Conservation (phyloP, 192 early-diverging fungal species). For the Backusella liffmaniae region DNA sequence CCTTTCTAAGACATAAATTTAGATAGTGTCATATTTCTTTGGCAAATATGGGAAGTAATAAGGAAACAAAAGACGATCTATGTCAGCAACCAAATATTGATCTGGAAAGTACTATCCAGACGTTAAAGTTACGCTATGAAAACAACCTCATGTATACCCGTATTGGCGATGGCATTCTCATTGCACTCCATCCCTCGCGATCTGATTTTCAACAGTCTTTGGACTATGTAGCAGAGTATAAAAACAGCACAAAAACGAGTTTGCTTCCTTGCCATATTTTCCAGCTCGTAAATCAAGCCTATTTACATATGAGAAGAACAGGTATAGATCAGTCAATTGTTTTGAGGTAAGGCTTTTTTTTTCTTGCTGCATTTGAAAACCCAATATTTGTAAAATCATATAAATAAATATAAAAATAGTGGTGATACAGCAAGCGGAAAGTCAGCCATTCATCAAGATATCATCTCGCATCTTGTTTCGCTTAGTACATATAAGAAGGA, state of each 20-base stretch:
- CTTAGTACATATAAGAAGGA: constrained; percentile 73
- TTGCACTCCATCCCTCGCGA: background rate
- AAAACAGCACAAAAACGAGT: constrained; percentile 47
- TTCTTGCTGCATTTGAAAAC: constrained; percentile 7
- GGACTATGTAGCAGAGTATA: constrained; percentile 67
- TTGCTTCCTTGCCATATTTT: constrained; percentile 69
- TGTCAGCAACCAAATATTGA: background rate
- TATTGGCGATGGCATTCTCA: constrained; percentile 10
- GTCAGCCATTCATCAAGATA: constrained; percentile 68
- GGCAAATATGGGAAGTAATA: background rate
- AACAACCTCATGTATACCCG: constrained; percentile 14
- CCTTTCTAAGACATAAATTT: background rate
- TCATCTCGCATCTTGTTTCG: constrained; percentile 64
- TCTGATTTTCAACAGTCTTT: constrained; percentile 45
- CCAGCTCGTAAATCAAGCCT: constrained; percentile 73
- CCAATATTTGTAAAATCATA: background rate
- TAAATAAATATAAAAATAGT: constrained; percentile 38
- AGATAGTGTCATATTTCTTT: background rate
- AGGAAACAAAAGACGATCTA: background rate
- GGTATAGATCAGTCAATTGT: constrained; percentile 58
- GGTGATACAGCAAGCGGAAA: constrained; percentile 90
- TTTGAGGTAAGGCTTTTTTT: constrained; percentile 26
- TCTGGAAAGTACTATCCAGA: background rate
- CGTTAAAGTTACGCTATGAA: constrained; percentile 14
- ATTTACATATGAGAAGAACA: constrained; percentile 76